These are phyloP conservation scores for Evansstolkia leycettana DNA, from an alignment of 495 filamentous ascomycete species.

Conservation along the genomic window DNA sequence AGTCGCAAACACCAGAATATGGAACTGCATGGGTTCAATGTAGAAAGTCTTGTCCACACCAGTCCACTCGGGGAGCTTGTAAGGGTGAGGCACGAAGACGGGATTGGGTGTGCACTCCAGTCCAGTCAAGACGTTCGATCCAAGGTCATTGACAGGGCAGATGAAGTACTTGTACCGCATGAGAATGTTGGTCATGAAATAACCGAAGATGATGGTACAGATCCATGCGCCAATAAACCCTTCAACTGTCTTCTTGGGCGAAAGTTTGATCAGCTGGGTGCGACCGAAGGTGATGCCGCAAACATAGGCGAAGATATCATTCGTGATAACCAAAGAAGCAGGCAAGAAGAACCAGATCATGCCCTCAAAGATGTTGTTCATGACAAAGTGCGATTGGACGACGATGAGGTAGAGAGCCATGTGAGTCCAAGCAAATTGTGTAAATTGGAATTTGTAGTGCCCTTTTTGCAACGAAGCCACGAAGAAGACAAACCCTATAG, in stretches of 20 bases:
- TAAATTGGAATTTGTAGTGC: slow-evolving; percentile 96
- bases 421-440: slow-evolving; percentile 98
- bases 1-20: slow-evolving; percentile 78
- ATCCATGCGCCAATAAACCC: slow-evolving; percentile 97
- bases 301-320: slow-evolving; percentile 98
- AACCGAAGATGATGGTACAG: slow-evolving; percentile 79
- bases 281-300: slow-evolving; percentile 94
- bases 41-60: slow-evolving; percentile 46
- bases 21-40: slow-evolving; percentile 89
- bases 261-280: slow-evolving; percentile 95
- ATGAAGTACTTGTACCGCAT: slow-evolving; percentile 96
- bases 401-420: slow-evolving; percentile 98
- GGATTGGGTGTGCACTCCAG: slow-evolving; percentile 87
- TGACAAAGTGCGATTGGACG: slow-evolving; percentile 96
- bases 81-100: slow-evolving; percentile 71
- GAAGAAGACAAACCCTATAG: slow-evolving; percentile 92
- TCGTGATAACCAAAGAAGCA: slow-evolving; percentile 88
- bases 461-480: slow-evolving; percentile 91
- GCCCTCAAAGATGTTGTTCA: slow-evolving; percentile 99
- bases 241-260: slow-evolving; percentile 98
- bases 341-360: slow-evolving; percentile 99
- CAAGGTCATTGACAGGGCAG: slow-evolving; percentile 93
- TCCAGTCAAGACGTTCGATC: slow-evolving; percentile 84
- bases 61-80: slow-evolving; percentile 62
- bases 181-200: slow-evolving; percentile 72